Base-by-base conservation (phyloP, 352 stramenopile species). In the Pythium vanterpoolii region DNA sequence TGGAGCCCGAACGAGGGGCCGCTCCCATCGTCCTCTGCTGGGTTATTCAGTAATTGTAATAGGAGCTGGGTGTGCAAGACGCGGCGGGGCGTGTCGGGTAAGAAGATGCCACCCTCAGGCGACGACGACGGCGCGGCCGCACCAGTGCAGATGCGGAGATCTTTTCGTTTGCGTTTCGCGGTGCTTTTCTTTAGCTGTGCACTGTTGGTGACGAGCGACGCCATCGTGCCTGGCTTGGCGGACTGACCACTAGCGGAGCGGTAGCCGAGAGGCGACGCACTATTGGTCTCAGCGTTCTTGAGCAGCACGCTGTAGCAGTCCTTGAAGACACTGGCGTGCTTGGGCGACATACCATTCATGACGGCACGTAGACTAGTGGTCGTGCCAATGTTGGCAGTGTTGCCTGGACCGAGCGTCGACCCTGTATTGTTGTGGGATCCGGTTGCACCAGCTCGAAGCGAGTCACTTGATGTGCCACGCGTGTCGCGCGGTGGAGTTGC, bases 161-260 rank as follows among this genome's bases (percentile, higher is more conserved):
- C 84, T 71, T 94, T 92, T 31, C 84, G 82, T 59, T 94, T 94
- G 48, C 84, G 78, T 64, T 94, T 94, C 19, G 73, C 75, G 31
- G 72, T 83, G 44, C 56, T 53, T 46, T 92, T 90, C 60, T 92
- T 91, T 14, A 49, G 38, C 31, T 30, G 43, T 7, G 28, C 19
- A 13, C 18, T 23, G 18, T 7, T 23, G 9, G 6, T 49, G 7
- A 34, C 27, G 28, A 54, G 50, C n/a, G 39, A 54, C 14, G 38
- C 33, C 36, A 40, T 49, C 4, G 27, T 33, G 7, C 39, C 27
- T 0, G 47, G 14, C 38, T 53, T 64, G n/a, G 31, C n/a, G 0
- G 23, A 18, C 31, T 60, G 40, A n/a, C n/a, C n/a, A n/a, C n/a
- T n/a, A n/a, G n/a, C n/a, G n/a, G n/a, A n/a, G 8, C 24, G 19